Evolutionary conservation across 176 grass and related monocot genomes (phyloP), one percentile per base, ranked within the genome.

Genomic region (Aegilops bicornis): DNA sequence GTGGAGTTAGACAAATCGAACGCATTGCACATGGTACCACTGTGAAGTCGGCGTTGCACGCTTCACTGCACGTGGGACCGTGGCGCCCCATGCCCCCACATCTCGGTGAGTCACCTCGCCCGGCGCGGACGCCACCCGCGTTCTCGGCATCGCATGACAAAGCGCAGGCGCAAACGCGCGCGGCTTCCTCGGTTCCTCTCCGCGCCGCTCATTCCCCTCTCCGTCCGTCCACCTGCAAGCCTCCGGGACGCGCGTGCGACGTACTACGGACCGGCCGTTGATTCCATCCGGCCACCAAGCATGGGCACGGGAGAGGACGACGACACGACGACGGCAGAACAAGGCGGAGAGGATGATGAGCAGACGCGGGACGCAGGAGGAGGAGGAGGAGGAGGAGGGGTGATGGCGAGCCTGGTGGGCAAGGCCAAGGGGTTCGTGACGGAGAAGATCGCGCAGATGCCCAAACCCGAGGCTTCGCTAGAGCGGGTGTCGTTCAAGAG

Each of bases 401-500:
- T 42, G 82, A 13, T 84, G 82, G 36, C 83, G 74, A 79, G 87
- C n/a, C 77, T 98, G 47, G 52, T 98, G 37, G 88, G 93, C 89
- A 93, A 91, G 91, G 95, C 93, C 22, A 98, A 93, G 89, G 91
- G 31, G 42, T 98, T 98, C 85, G 89, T 98, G 50, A 83, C 84
- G 69, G 93, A 92, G 73, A 98, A 93, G 89, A 87, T 98, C 79
- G 95, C 93, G 25, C 82, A 89, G 79, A 73, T 98, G 61, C 93
- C 91, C 59, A 92, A 85, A 83, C 95, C 95, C 6, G 91, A 95
- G 89, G 95, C 93, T 10, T 39, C 81, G 39, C 83, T 98, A 54
- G 84, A 90, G 52, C 17, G 60, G 35, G 77, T 98, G 56, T 87
- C 85, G 11, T 73, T 98, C 87, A 98, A 95, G 72, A 54, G 65